phyloP scores from a whole-genome alignment of 257 asterid species.

The Coffea canephora region DNA sequence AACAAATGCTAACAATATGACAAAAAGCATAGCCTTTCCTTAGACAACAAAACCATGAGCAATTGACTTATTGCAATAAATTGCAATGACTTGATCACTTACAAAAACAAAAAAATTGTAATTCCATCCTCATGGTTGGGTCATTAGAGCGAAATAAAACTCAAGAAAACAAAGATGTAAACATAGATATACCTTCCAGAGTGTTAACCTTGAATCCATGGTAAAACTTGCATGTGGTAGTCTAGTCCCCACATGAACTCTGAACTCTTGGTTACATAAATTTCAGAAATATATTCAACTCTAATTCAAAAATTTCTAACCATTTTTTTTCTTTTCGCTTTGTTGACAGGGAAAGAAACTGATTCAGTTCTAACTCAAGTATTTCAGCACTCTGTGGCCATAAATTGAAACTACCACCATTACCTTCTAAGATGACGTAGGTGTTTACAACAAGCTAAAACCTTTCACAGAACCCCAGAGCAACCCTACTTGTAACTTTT shows the following conservation, averaged over 20 bases:
- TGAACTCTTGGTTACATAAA: background rate
- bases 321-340: background rate
- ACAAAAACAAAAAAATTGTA: too few species aligned
- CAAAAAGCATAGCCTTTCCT: background rate
- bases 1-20: background rate
- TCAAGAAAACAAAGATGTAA: background rate
- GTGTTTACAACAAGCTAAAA: background rate
- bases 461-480: background rate
- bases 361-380: background rate
- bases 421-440: background rate
- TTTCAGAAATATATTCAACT: background rate
- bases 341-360: background rate
- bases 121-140: background rate
- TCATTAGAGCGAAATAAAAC: background rate
- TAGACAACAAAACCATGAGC: background rate
- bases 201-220: background rate
- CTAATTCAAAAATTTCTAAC: background rate
- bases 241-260: background rate
- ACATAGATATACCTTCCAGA: background rate
- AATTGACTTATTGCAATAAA: background rate
- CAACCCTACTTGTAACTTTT: background rate
- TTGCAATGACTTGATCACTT: background rate
- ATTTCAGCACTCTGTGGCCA: background rate
- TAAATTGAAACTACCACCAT: background rate
- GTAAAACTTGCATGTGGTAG: background rate